Percentiles rank a stretch among this genome's conserved stretches.
Conservation (phyloP, 345 rosid genomes). For the Cardamine occulta region DNA sequence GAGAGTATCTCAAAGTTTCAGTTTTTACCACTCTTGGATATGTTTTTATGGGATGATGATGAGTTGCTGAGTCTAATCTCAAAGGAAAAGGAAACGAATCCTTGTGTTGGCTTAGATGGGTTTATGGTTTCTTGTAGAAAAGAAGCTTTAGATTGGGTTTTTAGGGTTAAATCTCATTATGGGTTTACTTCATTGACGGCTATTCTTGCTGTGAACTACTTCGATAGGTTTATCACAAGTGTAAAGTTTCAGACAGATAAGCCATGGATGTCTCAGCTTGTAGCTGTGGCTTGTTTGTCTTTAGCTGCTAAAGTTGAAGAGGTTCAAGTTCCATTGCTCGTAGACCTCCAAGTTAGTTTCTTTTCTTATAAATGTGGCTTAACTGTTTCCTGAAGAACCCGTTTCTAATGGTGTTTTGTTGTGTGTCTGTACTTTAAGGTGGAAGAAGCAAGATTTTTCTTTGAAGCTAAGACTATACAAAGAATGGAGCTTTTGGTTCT, state of each 20-base stretch:
- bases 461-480: conserved; percentile 83
- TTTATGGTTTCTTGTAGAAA: conserved; percentile 51
- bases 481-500: conserved; percentile 92
- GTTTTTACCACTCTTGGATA: conserved; percentile 53
- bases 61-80: conserved; percentile 61
- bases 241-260: conserved; percentile 59
- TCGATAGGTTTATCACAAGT: conserved; percentile 78
- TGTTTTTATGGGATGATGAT: conserved; percentile 59
- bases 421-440: conserved; percentile 51
- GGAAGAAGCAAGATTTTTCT: conserved; percentile 68
- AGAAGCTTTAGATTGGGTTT: conserved; percentile 76
- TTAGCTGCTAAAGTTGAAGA: conserved; percentile 95
- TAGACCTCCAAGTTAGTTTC: conserved; percentile 76
- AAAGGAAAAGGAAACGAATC: conserved; percentile 62
- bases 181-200: conserved; percentile 71
- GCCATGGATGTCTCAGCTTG: conserved; percentile 95
- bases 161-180: conserved; percentile 61
- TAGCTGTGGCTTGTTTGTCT: conserved; percentile 87
- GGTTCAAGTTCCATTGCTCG: conserved; percentile 74
- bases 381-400: conserved; percentile 38
- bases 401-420: conserved; percentile 6
- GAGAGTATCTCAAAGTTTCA: conserved; percentile 46
- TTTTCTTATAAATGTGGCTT: conserved; percentile 13
- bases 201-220: conserved; percentile 83
- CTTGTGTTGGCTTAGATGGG: conserved; percentile 48